Evolutionary conservation across 73 alveolate genomes (phyloP).

Genomic region (Paramecium primaurelia): DNA sequence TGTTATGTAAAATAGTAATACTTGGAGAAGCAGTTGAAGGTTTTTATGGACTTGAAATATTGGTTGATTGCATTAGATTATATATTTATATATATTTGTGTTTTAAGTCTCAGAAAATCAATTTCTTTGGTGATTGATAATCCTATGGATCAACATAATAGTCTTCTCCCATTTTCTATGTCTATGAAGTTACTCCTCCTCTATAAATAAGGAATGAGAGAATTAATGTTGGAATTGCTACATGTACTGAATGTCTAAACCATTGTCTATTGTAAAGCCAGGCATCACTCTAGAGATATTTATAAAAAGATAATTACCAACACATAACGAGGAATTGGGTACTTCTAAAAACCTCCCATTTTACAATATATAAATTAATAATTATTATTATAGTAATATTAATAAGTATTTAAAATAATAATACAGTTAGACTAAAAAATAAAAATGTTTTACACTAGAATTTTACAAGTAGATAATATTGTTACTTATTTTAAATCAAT

Average conservation of each 20-base stretch:
- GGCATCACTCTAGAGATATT: background rate
- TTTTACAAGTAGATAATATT: background rate
- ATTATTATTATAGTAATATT: background rate
- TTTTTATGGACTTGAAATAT: background rate
- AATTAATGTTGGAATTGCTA: background rate
- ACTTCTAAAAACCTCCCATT: constrained; percentile 23
- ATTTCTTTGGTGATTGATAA: constrained; percentile 7
- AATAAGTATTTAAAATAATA: background rate
- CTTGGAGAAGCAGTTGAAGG: background rate
- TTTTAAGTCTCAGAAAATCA: constrained; percentile 14
- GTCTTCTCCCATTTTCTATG: background rate
- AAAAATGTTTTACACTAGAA: background rate
- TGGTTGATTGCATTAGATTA: background rate
- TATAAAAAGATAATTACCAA: background rate
- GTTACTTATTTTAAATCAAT: background rate
- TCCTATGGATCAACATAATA: constrained; percentile 10
- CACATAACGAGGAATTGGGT: constrained; percentile 18
- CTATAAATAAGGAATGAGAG: background rate
- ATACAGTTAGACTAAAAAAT: background rate
- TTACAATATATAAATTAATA: background rate
- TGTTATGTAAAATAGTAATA: background rate
- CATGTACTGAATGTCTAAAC: background rate
- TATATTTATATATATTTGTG: background rate
- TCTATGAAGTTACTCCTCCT: background rate
- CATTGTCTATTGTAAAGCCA: constrained; percentile 3